A percentile compares a stretch with the other conserved stretches of the same genome.
phyloP scores from a whole-genome alignment of 2,329 filamentous ascomycete species.

The Amylocarpus encephaloides region DNA sequence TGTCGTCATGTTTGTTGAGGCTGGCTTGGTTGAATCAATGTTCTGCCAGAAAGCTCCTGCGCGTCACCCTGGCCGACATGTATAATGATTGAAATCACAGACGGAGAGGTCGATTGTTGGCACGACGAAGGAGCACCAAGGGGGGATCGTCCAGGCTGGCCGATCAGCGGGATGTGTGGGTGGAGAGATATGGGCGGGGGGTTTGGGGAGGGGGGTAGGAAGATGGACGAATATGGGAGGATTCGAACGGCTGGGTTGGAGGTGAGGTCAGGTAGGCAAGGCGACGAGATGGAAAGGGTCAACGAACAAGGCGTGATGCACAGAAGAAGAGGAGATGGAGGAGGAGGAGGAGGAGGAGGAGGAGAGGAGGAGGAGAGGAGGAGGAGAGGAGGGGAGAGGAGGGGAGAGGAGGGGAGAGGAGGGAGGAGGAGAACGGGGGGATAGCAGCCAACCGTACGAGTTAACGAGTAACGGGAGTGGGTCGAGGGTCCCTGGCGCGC shows the following conservation, averaged over 20 bases:
- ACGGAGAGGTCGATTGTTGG: too few relatives aligned
- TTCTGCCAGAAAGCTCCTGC: background rate
- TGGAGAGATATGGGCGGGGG: background rate
- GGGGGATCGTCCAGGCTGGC: background rate
- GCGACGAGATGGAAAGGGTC: background rate
- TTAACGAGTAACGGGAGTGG: too few relatives aligned
- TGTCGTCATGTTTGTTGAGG: slow-evolving; percentile 26
- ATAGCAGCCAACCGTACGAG: background rate
- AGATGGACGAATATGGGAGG: background rate
- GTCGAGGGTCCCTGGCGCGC: too few relatives aligned
- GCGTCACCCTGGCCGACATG: slow-evolving; percentile 1
- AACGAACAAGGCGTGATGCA: background rate
- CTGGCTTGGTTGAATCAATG: background rate
- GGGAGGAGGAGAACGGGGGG: background rate
- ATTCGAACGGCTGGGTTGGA: background rate
- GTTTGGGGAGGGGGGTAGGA: background rate
- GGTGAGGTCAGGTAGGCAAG: too few relatives aligned
- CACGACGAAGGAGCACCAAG: background rate
- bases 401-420: background rate
- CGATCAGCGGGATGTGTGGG: background rate
- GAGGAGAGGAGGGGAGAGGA: background rate
- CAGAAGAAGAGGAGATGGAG: background rate
- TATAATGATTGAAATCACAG: background rate
- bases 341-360: background rate
- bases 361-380: background rate